A percentile compares a stretch with the other conserved stretches of the same genome.
phyloP scores from a whole-genome alignment of 352 stramenopile genomes.

The Phytopythium chamaehyphon region DNA sequence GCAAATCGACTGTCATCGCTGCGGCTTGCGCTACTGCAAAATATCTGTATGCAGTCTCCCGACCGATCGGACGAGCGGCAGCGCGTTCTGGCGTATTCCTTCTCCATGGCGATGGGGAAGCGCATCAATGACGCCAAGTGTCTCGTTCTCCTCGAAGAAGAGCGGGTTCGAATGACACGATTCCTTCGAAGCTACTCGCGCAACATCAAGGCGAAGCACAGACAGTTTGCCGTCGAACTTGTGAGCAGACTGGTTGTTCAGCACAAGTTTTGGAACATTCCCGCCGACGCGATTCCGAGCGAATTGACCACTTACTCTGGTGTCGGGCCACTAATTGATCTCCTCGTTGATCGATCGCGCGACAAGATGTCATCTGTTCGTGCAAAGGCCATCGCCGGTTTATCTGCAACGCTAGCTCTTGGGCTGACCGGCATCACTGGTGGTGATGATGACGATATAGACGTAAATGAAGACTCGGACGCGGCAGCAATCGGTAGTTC shows the following conservation, averaged over 20 bases:
- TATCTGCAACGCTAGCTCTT: constrained; percentile 58
- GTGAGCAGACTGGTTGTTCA: constrained; percentile 64
- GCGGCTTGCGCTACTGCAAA: constrained; percentile 58
- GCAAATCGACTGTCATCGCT: constrained; percentile 25
- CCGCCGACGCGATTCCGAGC: constrained; percentile 28
- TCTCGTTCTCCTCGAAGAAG: constrained; percentile 37
- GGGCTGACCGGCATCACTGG: constrained; percentile 18
- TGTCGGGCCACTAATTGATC: constrained; percentile 51
- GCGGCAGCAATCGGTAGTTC: constrained; percentile 41
- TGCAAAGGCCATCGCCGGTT: constrained; percentile 73
- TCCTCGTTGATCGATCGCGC: constrained; percentile 66
- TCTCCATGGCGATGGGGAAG: constrained; percentile 30
- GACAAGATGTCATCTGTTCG: constrained; percentile 81
- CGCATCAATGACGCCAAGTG: constrained; percentile 11
- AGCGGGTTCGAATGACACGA: constrained; percentile 50
- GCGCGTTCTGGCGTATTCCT: constrained; percentile 54
- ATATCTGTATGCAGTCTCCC: constrained; percentile 72
- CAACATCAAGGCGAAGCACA: constrained; percentile 67
- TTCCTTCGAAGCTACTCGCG: constrained; percentile 78
- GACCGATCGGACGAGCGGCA: constrained; percentile 69
- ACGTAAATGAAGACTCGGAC: constrained; percentile 15
- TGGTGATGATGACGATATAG: constrained; percentile 13
- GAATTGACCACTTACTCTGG: constrained; percentile 38
- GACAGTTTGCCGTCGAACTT: constrained; percentile 80
- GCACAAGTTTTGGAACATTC: constrained; percentile 48